These are phyloP conservation scores for Geum urbanum DNA, from an alignment of 306 rosid genomes.

Conservation along the genomic window DNA sequence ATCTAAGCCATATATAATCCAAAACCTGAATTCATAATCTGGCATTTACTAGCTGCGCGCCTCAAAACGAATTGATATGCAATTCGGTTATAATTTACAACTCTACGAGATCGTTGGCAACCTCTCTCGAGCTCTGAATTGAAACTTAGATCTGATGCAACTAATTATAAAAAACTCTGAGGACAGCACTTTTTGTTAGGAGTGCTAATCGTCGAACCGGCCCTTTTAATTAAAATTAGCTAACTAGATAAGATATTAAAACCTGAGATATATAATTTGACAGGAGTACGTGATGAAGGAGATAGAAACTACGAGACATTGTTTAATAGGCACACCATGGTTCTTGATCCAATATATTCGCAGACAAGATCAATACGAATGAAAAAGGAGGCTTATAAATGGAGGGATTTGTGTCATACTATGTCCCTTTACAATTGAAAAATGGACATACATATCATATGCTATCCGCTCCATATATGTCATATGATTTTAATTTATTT, in stretches of 20 bases:
- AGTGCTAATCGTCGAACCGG: background rate
- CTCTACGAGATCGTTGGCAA: background rate
- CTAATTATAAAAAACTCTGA: constrained; percentile 5
- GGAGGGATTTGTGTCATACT: constrained; percentile 10
- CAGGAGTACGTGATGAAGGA: constrained; percentile 12
- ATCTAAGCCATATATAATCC: background rate
- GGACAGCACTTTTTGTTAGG: background rate
- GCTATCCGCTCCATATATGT: constrained; percentile 1
- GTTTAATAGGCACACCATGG: constrained; percentile 12
- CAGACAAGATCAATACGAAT: constrained; percentile 26
- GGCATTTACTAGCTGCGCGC: constrained; percentile 1
- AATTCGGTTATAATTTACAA: background rate
- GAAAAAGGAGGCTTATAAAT: constrained; percentile 9
- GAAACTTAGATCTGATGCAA: constrained; percentile 11
- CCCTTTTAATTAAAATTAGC: background rate
- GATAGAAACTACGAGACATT: constrained; percentile 11
- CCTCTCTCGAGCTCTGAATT: constrained; percentile 3
- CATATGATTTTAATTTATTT: background rate
- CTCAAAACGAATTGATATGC: background rate
- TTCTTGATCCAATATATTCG: constrained; percentile 29
- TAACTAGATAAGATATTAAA: constrained; percentile 6
- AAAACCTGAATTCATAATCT: background rate
- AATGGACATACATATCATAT: constrained; percentile 4
- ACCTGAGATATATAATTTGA: constrained; percentile 9
- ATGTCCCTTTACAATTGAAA: background rate